Base-by-base conservation (phyloP, 805 yeast species). In the Pichia ethanolica region DNA sequence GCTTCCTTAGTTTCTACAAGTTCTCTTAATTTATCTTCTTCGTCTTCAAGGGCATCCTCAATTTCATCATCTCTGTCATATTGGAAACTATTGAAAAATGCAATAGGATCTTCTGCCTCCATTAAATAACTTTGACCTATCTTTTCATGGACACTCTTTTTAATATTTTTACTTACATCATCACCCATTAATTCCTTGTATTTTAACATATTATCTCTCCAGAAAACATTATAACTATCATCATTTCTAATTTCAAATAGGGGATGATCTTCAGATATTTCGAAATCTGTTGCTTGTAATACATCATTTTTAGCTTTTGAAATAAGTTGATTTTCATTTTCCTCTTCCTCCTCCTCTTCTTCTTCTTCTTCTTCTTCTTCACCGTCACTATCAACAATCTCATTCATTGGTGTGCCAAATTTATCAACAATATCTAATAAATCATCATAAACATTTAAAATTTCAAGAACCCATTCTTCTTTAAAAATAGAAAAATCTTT, bases 351-450 rank as follows among this genome's bases (percentile, higher is more conserved):
- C 47, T 77, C 67, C 9, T 81, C 82, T 55, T 14, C 45, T 11
- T 30, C 69, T 7, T 62, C 70, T 8, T 61, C 65, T 6, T 63
- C 68, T 1, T 67, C 71, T 47, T 59, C 74, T 47, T 78, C 84
- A 36, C 67, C 71, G 47, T 78, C 83, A 60, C 81, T 75, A 50
- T 79, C 86, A 33, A 81, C 67, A 11, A 82, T 83, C 56, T 81
- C 87, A 33, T 72, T 76, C 28, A 75, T 71, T 44, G 76, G 75
- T 40, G 72, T 70, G 30, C 89, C 90, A 53, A 85, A 84, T 59
- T 80, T 78, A 53, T 78, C 80, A 34, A 82, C 71, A 52, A 85
- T 77, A 49, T 84, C 90, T 34, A 86, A 65, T 52, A 84, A 67
- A 61, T 84, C 91, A 61, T 85, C 86, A 42, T 82, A 67, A 1